Evolutionary conservation across 1,284 basidiomycete species (phyloP), one percentile per base, ranked within the genome.

Genomic region (Ceratobasidium papillatum): DNA sequence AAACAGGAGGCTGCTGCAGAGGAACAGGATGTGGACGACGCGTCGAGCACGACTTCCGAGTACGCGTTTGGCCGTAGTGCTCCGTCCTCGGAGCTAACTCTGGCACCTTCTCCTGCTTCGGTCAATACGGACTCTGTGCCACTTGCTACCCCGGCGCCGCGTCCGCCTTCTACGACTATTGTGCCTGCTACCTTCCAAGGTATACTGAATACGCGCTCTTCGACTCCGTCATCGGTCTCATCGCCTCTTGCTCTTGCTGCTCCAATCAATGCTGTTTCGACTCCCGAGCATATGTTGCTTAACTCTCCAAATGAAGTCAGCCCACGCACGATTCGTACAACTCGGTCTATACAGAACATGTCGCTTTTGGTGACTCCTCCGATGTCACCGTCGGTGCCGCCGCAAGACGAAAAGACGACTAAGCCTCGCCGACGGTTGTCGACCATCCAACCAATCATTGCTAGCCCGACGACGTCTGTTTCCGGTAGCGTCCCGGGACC

Each of bases 181-280:
- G 49, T 74, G 11, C 65, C 61, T 17, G 49, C 71, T 34, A 61
- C 74, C 3, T 69, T 75, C 69, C 51, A 75, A 45, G 54, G 76
- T 38, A 25, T 64, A 32, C n/a, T 76, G 54, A 30, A 75, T 58
- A 77, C 77, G 8, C 87, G 93, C 58, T 93, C 92, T 7, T 94
- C 92, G 17, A 94, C 92, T 0, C 93, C 92, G 14, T 94, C 93
- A 14, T 94, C 93, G 12, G 87, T 94, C 65, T 93, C 93, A 36
- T 94, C 93, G 25, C 92, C 93, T 75, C 85, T 94, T 49, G 93
- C 92, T 36, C 84, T 92, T 45, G 93, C 92, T 11, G 91, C 88
- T 51, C 93, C 92, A 9, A 94, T 94, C 77, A 86, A 92, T 54
- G 92, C 92, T 4, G 85, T 90, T 8, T 82, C 85, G 14, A 85